Base-by-base conservation (phyloP, 129 eudicot genomes). In the Flaveria bidentis region DNA sequence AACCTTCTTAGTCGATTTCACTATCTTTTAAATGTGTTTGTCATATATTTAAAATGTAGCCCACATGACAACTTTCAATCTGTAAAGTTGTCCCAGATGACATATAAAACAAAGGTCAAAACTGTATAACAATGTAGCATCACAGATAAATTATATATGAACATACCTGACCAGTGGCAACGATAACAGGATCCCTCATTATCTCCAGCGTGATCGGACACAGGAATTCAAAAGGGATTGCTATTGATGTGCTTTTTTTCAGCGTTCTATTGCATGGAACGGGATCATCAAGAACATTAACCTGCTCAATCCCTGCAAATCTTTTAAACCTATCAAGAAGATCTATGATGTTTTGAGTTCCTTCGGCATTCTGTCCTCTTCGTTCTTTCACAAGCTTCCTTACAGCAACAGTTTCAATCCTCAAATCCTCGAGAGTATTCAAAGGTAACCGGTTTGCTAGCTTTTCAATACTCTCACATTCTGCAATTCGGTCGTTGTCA, bases 171-270 rank as follows among this genome's bases (percentile, higher is more conserved):
- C 98, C 96, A 15, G 91, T 93, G 5, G 98, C 84, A 25, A 93
- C 77, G 67, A 93, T 90, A 20, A 90, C 97, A 28, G 98, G 97
- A 80, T 93, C 98, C 39, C 87, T 76, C 98, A 93, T 90, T 20
- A 93, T 93, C 75, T 93, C 96, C 22, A 88, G 78, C 2, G 97
- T 88, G 62, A 93, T 87, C 4, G 98, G 97, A 72, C 98, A 93
- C 11, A 90, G 77, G 60, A 93, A 93, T 39, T 93, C 97, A 25
- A 90, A 75, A 41, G 98, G 97, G 7, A 89, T 84, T 2, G 88
- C 85, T 8, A 78, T 6, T 0, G 91, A 77, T 1, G 73, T 60
- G 45, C 79, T 72, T 75, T 88, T 88, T 26, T 57, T 55, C 6
- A 73, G 73, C 51, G 86, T 41, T 75, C 80, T 78, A 50, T 52